Percentiles rank a stretch among this genome's conserved stretches.
phyloP scores from a whole-genome alignment of 306 rosid species.

The Begonia masoniana region DNA sequence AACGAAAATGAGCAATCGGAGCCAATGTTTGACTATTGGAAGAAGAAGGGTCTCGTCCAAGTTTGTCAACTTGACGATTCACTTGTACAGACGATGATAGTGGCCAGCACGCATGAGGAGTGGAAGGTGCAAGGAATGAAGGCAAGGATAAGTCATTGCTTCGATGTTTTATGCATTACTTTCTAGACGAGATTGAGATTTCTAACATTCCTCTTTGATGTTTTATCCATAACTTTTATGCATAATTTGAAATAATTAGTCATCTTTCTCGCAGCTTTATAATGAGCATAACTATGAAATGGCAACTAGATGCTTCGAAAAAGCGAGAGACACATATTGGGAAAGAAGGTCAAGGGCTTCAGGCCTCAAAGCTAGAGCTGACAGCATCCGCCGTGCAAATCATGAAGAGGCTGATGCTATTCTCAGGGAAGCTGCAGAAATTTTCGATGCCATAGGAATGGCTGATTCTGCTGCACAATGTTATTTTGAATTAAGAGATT shows the following conservation, averaged over 20 bases:
- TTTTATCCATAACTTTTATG: not conserved
- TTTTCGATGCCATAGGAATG: constrained; percentile 53
- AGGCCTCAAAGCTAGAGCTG: constrained; percentile 48
- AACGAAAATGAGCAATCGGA: constrained; percentile 19
- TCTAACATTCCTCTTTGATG: not conserved
- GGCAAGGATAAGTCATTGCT: constrained; percentile 16
- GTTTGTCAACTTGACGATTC: constrained; percentile 49
- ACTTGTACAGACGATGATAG: constrained; percentile 64
- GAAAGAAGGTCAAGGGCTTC: constrained; percentile 59
- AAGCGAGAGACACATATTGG: constrained; percentile 62
- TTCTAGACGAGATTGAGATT: not conserved
- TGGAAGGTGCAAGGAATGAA: constrained; percentile 67
- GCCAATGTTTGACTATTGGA: constrained; percentile 72
- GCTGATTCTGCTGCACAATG: constrained; percentile 53
- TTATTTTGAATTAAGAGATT: constrained; percentile 50
- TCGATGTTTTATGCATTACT: not conserved
- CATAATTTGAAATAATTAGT: not conserved
- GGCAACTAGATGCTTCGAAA: constrained; percentile 74
- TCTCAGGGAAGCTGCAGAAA: constrained; percentile 66
- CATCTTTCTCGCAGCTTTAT: constrained; percentile 30
- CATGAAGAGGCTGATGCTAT: constrained; percentile 34
- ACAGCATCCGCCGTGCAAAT: constrained; percentile 24
- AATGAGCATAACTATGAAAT: constrained; percentile 47
- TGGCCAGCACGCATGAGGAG: constrained; percentile 60
- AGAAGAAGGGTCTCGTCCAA: constrained; percentile 47